These are phyloP conservation scores for Firmiana major DNA, from an alignment of 345 rosid species.

Conservation along the genomic window DNA sequence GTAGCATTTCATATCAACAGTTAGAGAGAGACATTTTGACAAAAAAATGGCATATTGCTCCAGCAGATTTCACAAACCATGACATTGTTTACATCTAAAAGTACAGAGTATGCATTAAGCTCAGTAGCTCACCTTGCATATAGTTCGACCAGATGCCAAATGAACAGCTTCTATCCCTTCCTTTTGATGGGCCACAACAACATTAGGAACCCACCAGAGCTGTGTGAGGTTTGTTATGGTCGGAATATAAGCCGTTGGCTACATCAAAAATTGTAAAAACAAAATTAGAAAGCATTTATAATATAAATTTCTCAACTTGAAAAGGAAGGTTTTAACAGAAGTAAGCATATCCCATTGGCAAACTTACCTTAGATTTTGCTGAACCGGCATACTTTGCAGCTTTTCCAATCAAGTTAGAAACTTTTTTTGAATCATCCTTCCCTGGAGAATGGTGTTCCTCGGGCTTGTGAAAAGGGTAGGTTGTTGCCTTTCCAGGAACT, in stretches of 20 bases:
- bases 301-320: background rate
- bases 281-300: slow-evolving; percentile 4
- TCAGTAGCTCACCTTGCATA: slow-evolving; percentile 64
- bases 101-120: background rate
- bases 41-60: background rate
- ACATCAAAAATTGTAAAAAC: slow-evolving; percentile 33
- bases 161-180: slow-evolving; percentile 98
- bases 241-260: slow-evolving; percentile 69
- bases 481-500: slow-evolving; percentile 59
- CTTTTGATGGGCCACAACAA: slow-evolving; percentile 90
- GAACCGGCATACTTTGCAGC: slow-evolving; percentile 86
- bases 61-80: background rate
- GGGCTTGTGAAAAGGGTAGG: slow-evolving; percentile 84
- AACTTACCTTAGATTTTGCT: slow-evolving; percentile 75
- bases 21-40: background rate
- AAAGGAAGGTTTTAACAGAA: slow-evolving; percentile 5
- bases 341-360: background rate
- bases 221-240: slow-evolving; percentile 91
- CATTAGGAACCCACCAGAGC: slow-evolving; percentile 99
- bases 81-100: slow-evolving; percentile 1
- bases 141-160: slow-evolving; percentile 86
- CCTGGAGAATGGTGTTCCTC: slow-evolving; percentile 93
- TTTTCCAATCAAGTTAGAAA: slow-evolving; percentile 79
- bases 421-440: slow-evolving; percentile 77
- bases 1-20: no score